Base-by-base conservation (phyloP, 371 early-diverging fungal genomes). In the Zopfochytrium polystomum region DNA sequence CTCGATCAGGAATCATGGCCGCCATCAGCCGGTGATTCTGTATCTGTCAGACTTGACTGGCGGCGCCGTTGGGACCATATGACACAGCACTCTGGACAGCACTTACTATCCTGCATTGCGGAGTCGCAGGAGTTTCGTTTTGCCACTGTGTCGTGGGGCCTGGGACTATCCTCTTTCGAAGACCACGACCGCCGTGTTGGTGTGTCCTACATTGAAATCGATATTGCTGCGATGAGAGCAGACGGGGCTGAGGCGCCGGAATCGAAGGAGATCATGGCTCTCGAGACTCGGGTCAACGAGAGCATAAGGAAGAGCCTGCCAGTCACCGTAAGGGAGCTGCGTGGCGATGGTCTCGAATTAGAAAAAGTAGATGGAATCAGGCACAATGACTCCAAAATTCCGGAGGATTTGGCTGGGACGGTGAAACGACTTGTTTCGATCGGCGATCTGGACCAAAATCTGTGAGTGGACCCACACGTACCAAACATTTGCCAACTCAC, bases 51-150 rank as follows among this genome's bases (percentile, higher is more conserved):
- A 30, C 60, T 90, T 2, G 87, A 89, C 58, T 89, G 87, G 86
- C 69, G 65, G 23, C 76, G 88, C 32, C 78, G 90, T n/a, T 83
- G 79, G 70, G 90, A 90, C 55, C 84, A 85, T 59, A 84, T 88
- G 77, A 90, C 89, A 66, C 90, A 90, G 54, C 90, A 90, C 65
- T 82, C 80, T 58, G 88, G 88, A 1, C 90, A 90, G 55, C 90
- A 90, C 64, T 71, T 90, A 33, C 66, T 90, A 1, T 82, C 83
- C 55, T 90, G 89, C 2, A 67, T 88, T 15, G 74, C 89, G n/a
- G 87, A 85, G 58, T n/a, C n/a, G n/a, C 73, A 76, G 50, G 82
- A 79, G 55, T 73, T 68, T 48, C 67, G 72, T 9, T 69, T 81
- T 27, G 76, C 79, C 6, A 90, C 90, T 0, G 73, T 85, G 2